Evolutionary conservation across 2,329 filamentous ascomycete genomes (phyloP).

Genomic region (Cordyceps farinosa): DNA sequence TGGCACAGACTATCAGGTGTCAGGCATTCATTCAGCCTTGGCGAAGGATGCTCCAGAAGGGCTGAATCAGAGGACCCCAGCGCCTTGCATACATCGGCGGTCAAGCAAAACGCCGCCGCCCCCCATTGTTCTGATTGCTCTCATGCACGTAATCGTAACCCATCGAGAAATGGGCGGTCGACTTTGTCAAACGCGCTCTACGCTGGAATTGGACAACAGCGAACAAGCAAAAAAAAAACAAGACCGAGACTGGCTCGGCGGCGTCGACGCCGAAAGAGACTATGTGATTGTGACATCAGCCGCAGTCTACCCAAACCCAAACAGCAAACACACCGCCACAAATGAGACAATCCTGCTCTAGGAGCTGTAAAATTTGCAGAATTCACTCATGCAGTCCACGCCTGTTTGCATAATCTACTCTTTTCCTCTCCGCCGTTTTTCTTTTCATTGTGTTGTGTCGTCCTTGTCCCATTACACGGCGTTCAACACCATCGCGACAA

Average conservation of each 20-base stretch:
- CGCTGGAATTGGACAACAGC: no score
- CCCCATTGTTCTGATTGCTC: neutral
- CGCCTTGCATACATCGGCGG: conserved; percentile 7
- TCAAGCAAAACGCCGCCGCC: neutral
- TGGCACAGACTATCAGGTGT: no score
- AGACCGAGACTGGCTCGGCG: neutral
- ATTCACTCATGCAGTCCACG: no score
- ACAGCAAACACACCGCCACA: conserved; percentile 12
- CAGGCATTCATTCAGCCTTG: no score
- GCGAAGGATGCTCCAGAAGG: neutral
- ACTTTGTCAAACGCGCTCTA: no score
- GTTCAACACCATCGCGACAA: neutral
- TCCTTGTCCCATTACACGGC: no score
- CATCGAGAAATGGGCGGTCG: no score
- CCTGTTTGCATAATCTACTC: no score
- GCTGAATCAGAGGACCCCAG: neutral
- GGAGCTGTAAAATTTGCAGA: neutral
- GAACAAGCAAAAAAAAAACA: neutral
- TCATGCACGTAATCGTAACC: conserved; percentile 1
- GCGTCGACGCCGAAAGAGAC: neutral
- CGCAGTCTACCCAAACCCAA: neutral
- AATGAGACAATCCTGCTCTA: conserved; percentile 1
- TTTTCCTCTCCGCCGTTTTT: no score
- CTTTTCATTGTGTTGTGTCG: no score
- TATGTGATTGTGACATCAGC: conserved; percentile 13